Percentiles rank a stretch among this genome's conserved stretches.
These are phyloP conservation scores for Picocystis sp. DNA, from an alignment of 163 green algal genomes.

Conservation along the genomic window DNA sequence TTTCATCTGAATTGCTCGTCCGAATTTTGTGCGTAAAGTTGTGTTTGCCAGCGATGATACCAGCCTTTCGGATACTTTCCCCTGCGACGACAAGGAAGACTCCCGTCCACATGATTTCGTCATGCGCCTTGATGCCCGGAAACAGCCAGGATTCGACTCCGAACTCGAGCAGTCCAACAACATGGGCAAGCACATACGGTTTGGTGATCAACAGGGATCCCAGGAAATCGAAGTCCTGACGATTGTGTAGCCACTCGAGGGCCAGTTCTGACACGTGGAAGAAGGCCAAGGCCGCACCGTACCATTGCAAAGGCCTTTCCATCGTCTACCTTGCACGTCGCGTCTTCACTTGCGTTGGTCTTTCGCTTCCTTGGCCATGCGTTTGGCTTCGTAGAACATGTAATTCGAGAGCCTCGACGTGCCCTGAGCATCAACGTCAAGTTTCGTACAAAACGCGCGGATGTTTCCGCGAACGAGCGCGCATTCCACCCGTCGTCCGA, in stretches of 20 bases:
- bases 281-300: slow-evolving; percentile 18
- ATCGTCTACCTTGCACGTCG: too few species aligned
- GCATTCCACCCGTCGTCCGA: too few species aligned
- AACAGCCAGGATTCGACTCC: slow-evolving; percentile 18
- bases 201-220: slow-evolving; percentile 47
- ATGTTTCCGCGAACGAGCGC: too few species aligned
- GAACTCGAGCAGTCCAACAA: slow-evolving; percentile 33
- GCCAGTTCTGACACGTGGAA: slow-evolving; percentile 54
- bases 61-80: slow-evolving; percentile 44
- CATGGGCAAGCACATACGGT: slow-evolving; percentile 47
- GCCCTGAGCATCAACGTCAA: too few species aligned
- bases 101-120: slow-evolving; percentile 17
- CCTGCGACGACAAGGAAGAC: slow-evolving; percentile 32
- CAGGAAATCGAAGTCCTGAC: slow-evolving; percentile 15
- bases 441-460: too few species aligned
- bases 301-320: slow-evolving; percentile 16
- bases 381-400: too few species aligned
- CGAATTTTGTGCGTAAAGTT: slow-evolving; percentile 60
- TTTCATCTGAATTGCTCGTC: not conserved
- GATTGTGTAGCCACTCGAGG: slow-evolving; percentile 29
- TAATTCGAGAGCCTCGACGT: too few species aligned
- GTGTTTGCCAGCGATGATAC: slow-evolving; percentile 37
- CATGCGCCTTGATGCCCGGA: slow-evolving; percentile 20
- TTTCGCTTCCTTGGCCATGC: too few species aligned
- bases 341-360: too few species aligned